Percentiles rank a stretch among this genome's conserved stretches.
phyloP scores from a whole-genome alignment of 192 early-diverging fungal genomes.

The Pilobolus umbonatus region DNA sequence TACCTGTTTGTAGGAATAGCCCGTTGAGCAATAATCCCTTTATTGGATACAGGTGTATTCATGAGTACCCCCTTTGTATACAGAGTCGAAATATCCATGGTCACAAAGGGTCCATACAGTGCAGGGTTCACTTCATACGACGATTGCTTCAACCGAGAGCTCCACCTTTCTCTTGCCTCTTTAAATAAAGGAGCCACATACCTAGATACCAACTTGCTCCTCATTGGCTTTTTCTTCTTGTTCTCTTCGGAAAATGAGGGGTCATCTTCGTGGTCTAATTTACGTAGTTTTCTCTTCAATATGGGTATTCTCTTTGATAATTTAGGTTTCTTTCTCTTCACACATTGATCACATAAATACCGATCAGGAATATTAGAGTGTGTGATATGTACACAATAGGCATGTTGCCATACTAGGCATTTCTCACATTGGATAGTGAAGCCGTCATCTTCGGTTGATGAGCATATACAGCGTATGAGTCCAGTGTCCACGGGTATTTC shows the following conservation, averaged over 20 bases:
- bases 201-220: constrained; percentile 15
- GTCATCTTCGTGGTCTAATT: not conserved
- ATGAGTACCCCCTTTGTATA: not conserved
- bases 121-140: not conserved
- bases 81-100: not conserved
- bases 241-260: not conserved
- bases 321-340: constrained; percentile 13
- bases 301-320: constrained; percentile 22
- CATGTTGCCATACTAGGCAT: constrained; percentile 95
- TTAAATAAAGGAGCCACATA: constrained; percentile 8
- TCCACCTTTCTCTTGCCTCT: constrained; percentile 18
- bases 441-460: constrained; percentile 88
- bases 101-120: not conserved
- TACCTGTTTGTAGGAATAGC: constrained; percentile 51
- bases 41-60: constrained; percentile 6
- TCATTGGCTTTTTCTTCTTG: constrained; percentile 2
- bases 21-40: constrained; percentile 60
- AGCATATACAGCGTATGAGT: constrained; percentile 94
- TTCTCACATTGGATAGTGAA: constrained; percentile 95
- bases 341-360: constrained; percentile 83
- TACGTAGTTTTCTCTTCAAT: constrained; percentile 8
- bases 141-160: constrained; percentile 1
- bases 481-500: constrained; percentile 73
- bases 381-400: constrained; percentile 72
- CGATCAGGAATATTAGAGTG: constrained; percentile 76